Base-by-base conservation (phyloP, 1,139 yeast species). In the Taiozyma sp. region DNA sequence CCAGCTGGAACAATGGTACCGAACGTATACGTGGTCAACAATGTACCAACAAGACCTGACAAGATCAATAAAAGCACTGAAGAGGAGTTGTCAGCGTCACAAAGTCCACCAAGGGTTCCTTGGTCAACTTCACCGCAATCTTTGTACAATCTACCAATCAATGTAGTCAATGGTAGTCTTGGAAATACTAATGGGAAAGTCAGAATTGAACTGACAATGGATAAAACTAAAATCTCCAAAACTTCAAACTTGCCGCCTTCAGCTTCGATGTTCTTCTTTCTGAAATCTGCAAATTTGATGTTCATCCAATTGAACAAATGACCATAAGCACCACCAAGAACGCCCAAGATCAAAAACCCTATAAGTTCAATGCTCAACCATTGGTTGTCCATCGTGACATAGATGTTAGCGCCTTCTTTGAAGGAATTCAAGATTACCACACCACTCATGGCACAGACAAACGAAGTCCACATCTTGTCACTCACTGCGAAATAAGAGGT, bases 1-100 rank as follows among this genome's bases (percentile, higher is more conserved):
- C 95, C 95, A 3, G 93, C 90, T 0, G 95, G 95, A 8, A 86
- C 70, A 37, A 76, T 73, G 1, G 81, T 71, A 1, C 91, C 88
- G 65, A 79, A 85, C 1, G 90, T 74, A 56, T 83, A 81, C 0
- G 87, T 75, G 0, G 88, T 72, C 16, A 84, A 68, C 0, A 82
- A 52, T 51, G 82, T 74, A 1, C 88, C 90, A 52, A 77, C 75
- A 0, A 77, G 44, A 1, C 78, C 69, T 8, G 83, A 76, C 43
- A 75, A 71, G 0, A 71, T 44, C 14, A 87, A 61, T 14, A 70
- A 53, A 3, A 63, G 43, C 3, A 72, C 51, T 1, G 69, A 50
- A 22, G 55, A 59, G 6, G 55, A 51, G 47, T 28, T 56, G 46
- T 57, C 55, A 54, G 62, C 73, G 10, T 61, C 67, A 48, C 77